Base-by-base conservation (phyloP, 2,329 filamentous ascomycete species). In the Fusarium sp. region DNA sequence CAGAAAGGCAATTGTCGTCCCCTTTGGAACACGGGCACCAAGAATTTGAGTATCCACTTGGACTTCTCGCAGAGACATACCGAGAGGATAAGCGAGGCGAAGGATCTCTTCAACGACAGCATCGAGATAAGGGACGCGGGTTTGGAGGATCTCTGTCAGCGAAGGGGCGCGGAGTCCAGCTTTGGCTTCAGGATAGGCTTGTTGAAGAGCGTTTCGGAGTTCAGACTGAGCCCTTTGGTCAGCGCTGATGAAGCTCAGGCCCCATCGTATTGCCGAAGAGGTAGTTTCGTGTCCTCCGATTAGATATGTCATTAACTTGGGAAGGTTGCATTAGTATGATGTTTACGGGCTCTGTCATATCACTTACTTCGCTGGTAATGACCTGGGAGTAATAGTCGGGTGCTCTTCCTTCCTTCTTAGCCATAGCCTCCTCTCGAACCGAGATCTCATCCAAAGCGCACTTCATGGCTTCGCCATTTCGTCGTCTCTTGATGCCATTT, bases 271-370 rank as follows among this genome's bases (percentile, higher is more conserved):
- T 1, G 67, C 62, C 0, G 67, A 68, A 1, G 67, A 70, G 0
- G 67, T 70, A 6, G 67, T 71, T 54, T 70, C 67, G 16, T 71
- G 67, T 4, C 67, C 67, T 4, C 63, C 67, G 2, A 70, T 59
- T 0, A 70, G 14, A 8, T 70, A 70, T 3, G 57, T 32, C 62
- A 70, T 70, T 3, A 71, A 29, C 67, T 70, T 10, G 0, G 22
- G 5, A 20, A 3, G 3, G 1, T n/a, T 6, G 6, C 18, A n/a
- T 38, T 38, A 38, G 34, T 11, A 38, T 38, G 6, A 11, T 38
- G 3, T n/a, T 38, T 12, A n/a, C 7, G 18, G 3, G 11, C 18
- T n/a, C 18, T 38, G 34, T 2, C 10, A 7, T 10, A 1, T 11
- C 5, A 44, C 55, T 52, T 1, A 70, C 67, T 16, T 70, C 67